Conservation (phyloP, 2,329 filamentous ascomycete genomes). For the Neospermospora avenae region DNA sequence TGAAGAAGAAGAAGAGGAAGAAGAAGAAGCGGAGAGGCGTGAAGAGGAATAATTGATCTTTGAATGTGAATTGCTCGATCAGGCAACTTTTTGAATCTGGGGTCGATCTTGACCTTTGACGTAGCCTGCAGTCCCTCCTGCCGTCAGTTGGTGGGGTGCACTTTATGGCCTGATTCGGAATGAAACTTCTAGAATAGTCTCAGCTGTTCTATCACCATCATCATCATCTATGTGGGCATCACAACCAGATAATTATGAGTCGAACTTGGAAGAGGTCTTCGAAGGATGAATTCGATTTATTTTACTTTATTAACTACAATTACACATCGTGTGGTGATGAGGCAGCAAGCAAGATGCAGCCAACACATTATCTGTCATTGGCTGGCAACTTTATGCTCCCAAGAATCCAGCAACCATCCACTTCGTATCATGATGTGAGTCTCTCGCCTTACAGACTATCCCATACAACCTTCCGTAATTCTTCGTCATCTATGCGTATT, state of each 20-base stretch:
- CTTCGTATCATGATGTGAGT: too few relatives aligned
- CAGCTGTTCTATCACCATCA: background rate
- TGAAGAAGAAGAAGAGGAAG: too few relatives aligned
- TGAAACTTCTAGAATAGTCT: slow-evolving; percentile 3
- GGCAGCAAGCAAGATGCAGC: too few relatives aligned
- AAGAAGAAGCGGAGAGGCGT: background rate
- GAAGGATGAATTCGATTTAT: too few relatives aligned
- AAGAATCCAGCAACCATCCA: too few relatives aligned
- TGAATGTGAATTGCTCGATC: background rate
- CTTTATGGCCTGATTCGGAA: background rate
- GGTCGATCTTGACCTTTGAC: background rate
- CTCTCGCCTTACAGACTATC: too few relatives aligned
- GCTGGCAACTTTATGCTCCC: too few relatives aligned
- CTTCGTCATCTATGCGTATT: too few relatives aligned
- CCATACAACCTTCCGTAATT: too few relatives aligned
- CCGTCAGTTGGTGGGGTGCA: background rate
- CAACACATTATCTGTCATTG: too few relatives aligned
- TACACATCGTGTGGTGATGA: too few relatives aligned
- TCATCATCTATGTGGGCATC: background rate
- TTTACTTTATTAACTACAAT: too few relatives aligned
- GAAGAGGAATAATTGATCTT: background rate
- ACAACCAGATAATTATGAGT: background rate
- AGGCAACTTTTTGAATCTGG: background rate
- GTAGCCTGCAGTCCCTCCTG: background rate
- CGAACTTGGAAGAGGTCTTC: background rate